Conservation (phyloP, 768 basidiomycete species). For the Rhodotorula kratochvilovae region DNA sequence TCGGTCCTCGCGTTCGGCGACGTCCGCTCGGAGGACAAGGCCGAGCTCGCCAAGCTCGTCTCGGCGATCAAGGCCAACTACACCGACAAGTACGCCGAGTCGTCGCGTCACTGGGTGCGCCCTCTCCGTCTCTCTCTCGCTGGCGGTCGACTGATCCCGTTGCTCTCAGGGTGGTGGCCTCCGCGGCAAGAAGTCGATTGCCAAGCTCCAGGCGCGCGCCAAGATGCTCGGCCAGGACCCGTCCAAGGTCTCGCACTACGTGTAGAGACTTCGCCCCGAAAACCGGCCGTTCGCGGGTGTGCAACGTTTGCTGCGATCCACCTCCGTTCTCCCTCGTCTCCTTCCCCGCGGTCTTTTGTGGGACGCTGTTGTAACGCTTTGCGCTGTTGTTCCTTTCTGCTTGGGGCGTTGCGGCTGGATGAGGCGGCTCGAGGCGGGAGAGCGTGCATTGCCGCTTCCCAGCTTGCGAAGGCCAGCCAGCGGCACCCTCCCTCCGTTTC, state of each 20-base stretch:
- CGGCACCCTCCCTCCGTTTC: no score
- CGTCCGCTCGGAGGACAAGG: constrained; percentile 87
- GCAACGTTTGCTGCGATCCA: not conserved
- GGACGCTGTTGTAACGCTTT: not conserved
- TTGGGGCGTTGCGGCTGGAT: not conserved
- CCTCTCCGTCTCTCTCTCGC: constrained; percentile 53
- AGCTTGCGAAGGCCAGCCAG: no score
- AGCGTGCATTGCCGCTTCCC: no score
- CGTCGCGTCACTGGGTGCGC: constrained; percentile 85
- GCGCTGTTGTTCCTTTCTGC: not conserved
- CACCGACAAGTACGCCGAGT: constrained; percentile 77
- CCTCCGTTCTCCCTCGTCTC: no score
- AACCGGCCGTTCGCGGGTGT: not conserved
- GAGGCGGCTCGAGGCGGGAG: no score
- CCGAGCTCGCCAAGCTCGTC: constrained; percentile 85
- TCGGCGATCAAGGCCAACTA: constrained; percentile 96
- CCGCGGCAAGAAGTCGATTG: not conserved
- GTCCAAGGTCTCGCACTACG: constrained; percentile 8
- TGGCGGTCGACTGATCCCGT: no score
- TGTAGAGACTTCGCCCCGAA: not conserved
- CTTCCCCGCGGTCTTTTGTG: no score
- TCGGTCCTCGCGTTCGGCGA: constrained; percentile 87
- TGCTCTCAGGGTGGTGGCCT: not conserved
- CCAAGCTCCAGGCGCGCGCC: constrained; percentile 21
- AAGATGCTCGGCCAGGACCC: constrained; percentile 24